Base-by-base conservation (phyloP, 2,329 filamentous ascomycete species). In the Fusarium pininemorale region DNA sequence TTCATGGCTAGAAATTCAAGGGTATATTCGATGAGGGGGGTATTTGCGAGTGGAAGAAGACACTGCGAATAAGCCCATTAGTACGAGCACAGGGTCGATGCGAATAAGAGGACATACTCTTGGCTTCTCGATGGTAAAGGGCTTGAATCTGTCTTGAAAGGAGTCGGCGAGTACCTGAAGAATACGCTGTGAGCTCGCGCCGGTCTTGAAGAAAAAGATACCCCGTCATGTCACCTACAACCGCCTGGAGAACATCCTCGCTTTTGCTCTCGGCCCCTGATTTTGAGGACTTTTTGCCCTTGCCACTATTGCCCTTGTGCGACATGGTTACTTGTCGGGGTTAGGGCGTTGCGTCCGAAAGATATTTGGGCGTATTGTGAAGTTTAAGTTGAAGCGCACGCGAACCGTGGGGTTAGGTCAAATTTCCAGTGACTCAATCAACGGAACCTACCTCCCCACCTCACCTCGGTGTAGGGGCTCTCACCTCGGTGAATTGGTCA, bases 1-100 rank as follows among this genome's bases (percentile, higher is more conserved):
- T 96, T 95, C 88, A 96, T 96, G 74, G 95, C 95, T 2, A 99
- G 91, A 79, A 98, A 98, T 80, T 98, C 95, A 79, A 98, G 91
- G 8, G 96, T 98, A 82, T 99, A 98, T 83, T 99, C 96, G 84
- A 99, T 97, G 72, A 99, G 87, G 41, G 96, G 96, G 4, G 92
- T 95, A 82, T 98, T 98, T 69, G 94, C 96, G 69, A 99, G 88
- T 16, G 96, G 95, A 12, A 99, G 88, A 38, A 99, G 92, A 85
- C 96, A 98, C 94, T 97, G 79, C 37, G 55, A 24, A 48, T 30
- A n/a, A 24, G 26, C 58, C 28, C 24, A 63, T 81, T 62, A 81
- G 78, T 48, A 48, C 22, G 22, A 58, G 60, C 53, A 32, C 24
- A 50, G 20, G 6, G 15, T 39, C 15, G 15, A 22, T 35, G 7